These are phyloP conservation scores for Wickerhamiella lipophila DNA, from an alignment of 805 yeast genomes.

Conservation along the genomic window DNA sequence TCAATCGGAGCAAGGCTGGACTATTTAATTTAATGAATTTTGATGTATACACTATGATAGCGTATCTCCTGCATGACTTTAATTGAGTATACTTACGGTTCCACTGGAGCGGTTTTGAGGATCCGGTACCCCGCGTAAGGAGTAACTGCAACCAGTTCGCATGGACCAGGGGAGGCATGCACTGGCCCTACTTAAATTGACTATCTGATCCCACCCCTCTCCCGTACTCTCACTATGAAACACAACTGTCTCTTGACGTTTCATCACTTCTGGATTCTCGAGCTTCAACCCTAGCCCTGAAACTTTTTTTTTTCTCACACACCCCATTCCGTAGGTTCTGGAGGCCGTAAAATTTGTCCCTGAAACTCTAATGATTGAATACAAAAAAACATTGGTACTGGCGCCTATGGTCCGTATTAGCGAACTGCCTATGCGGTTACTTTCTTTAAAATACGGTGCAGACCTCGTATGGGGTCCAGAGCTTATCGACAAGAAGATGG, in stretches of 20 bases:
- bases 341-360: too few species aligned
- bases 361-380: conserved; percentile 43
- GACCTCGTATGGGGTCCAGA: conserved; percentile 97
- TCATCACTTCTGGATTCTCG: neutral
- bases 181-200: too few species aligned
- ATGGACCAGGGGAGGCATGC: too few species aligned
- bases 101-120: too few species aligned
- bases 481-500: conserved; percentile 71
- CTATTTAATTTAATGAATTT: conserved; percentile 5
- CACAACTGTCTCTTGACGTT: neutral
- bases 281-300: conserved; percentile 4
- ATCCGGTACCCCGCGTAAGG: too few species aligned
- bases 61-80: neutral
- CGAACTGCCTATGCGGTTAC: conserved; percentile 76
- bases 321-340: too few species aligned
- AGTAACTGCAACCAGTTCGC: too few species aligned
- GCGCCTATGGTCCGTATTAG: conserved; percentile 97
- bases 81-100: too few species aligned
- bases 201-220: too few species aligned
- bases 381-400: conserved; percentile 64
- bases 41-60: neutral
- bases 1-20: conserved; percentile 10
- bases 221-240: neutral
- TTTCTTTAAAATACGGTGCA: conserved; percentile 75
- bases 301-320: neutral